phyloP scores from a whole-genome alignment of 2,329 filamentous ascomycete genomes.

The Hypoxylon sp. region DNA sequence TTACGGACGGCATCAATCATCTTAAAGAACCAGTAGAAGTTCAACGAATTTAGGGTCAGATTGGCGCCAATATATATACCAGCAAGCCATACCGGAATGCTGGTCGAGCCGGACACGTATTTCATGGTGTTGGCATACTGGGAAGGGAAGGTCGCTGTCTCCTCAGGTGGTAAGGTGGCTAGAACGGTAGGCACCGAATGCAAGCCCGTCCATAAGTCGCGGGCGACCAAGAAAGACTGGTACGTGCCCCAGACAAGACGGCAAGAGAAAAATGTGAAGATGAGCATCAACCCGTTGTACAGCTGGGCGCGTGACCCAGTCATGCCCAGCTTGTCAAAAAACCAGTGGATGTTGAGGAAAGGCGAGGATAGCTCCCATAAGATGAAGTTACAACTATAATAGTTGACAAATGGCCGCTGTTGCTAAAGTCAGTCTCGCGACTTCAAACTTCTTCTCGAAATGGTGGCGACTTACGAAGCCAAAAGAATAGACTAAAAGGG shows the following conservation, averaged over 20 bases:
- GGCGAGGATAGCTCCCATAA: constrained; percentile 89
- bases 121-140: constrained; percentile 62
- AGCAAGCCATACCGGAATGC: constrained; percentile 79
- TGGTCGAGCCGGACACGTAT: constrained; percentile 65
- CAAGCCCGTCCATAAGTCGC: constrained; percentile 76
- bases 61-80: constrained; percentile 78
- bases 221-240: constrained; percentile 77
- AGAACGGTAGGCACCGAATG: constrained; percentile 58
- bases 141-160: constrained; percentile 54
- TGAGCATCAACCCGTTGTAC: constrained; percentile 81
- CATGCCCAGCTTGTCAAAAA: constrained; percentile 87
- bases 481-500: constrained; percentile 80
- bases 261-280: constrained; percentile 81
- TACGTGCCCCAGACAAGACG: constrained; percentile 85
- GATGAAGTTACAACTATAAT: constrained; percentile 84
- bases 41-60: constrained; percentile 79
- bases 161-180: constrained; percentile 54
- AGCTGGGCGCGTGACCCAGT: constrained; percentile 82
- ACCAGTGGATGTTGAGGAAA: constrained; percentile 92
- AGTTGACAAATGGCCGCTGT: constrained; percentile 87
- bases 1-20: constrained; percentile 86
- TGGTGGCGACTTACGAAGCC: constrained; percentile 77
- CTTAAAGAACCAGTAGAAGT: constrained; percentile 89
- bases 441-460: neutral
- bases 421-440: constrained; percentile 54